Percentiles rank a stretch among this genome's conserved stretches.
phyloP scores from a whole-genome alignment of 2,329 filamentous ascomycete species.

The Penicillium glabrum region DNA sequence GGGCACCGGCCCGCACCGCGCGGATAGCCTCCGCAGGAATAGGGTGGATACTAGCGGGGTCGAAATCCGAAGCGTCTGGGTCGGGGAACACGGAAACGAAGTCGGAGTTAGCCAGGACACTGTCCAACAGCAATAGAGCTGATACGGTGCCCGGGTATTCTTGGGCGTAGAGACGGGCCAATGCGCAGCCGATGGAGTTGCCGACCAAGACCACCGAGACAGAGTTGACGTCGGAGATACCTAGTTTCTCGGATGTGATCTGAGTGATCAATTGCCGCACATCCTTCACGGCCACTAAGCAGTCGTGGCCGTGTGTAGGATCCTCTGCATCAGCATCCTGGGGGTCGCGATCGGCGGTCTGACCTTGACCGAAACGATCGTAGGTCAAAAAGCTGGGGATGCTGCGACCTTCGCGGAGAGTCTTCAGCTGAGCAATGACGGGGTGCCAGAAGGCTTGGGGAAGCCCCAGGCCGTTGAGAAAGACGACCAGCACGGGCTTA shows the following conservation, averaged over 20 bases:
- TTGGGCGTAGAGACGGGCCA: conserved; percentile 54
- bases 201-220: conserved; percentile 49
- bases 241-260: conserved; percentile 36
- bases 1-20: background rate
- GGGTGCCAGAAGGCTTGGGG: conserved; percentile 41
- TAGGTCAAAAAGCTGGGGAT: conserved; percentile 53
- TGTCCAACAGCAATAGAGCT: conserved; percentile 56
- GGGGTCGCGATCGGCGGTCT: conserved; percentile 49
- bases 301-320: conserved; percentile 50
- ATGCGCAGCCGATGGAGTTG: conserved; percentile 55
- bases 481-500: conserved; percentile 38
- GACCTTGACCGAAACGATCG: conserved; percentile 60
- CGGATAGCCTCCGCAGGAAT: background rate
- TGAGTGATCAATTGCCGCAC: conserved; percentile 47
- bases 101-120: conserved; percentile 58
- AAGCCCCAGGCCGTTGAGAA: conserved; percentile 46
- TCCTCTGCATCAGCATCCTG: conserved; percentile 32
- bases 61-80: conserved; percentile 43
- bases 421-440: conserved; percentile 28
- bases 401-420: conserved; percentile 14
- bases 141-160: conserved; percentile 47
- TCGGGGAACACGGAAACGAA: conserved; percentile 58
- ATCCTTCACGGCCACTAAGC: conserved; percentile 44
- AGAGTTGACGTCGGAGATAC: conserved; percentile 9
- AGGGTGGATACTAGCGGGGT: conserved; percentile 4